A percentile compares a stretch with the other conserved stretches of the same genome.
These are phyloP conservation scores for Mycena citricolor DNA, from an alignment of 1,284 basidiomycete genomes.

Conservation along the genomic window DNA sequence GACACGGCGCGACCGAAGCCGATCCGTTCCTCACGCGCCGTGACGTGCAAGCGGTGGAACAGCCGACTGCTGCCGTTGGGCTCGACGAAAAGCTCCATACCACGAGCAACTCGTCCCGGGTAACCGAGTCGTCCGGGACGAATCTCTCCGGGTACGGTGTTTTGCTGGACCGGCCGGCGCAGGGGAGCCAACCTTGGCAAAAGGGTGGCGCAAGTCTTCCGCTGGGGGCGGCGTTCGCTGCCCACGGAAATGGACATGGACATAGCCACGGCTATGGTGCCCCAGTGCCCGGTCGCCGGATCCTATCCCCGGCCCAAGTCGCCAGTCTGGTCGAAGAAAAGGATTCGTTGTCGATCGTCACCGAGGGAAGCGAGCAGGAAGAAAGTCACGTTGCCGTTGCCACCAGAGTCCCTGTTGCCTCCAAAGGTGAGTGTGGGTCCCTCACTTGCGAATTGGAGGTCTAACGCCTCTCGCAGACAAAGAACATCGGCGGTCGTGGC, in stretches of 20 bases:
- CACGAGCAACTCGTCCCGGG: slow-evolving; percentile 16
- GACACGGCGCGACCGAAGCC: slow-evolving; percentile 11
- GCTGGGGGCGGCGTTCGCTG: too few species aligned
- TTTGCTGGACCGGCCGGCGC: slow-evolving; percentile 18
- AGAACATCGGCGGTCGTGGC: slow-evolving; percentile 18
- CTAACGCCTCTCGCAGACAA: too few species aligned
- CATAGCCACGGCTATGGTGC: background rate
- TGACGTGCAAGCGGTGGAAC: too few species aligned
- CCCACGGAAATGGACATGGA: too few species aligned
- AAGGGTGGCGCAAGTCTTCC: too few species aligned
- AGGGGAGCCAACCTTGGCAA: too few species aligned
- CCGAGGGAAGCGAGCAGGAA: too few species aligned
- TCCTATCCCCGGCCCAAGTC: slow-evolving; percentile 21
- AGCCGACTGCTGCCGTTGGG: too few species aligned
- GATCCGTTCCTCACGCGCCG: slow-evolving; percentile 20
- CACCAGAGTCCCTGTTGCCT: slow-evolving; percentile 8
- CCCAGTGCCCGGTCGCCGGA: slow-evolving; percentile 2
- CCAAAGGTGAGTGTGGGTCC: too few species aligned
- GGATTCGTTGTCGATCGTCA: too few species aligned
- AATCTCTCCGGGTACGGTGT: slow-evolving; percentile 19
- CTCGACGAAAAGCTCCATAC: too few species aligned
- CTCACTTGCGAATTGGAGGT: too few species aligned
- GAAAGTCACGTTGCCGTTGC: slow-evolving; percentile 18
- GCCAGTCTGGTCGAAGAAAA: slow-evolving; percentile 18
- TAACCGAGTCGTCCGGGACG: slow-evolving; percentile 14